phyloP scores from a whole-genome alignment of 2,329 filamentous ascomycete species.

The Alternaria arbusti region DNA sequence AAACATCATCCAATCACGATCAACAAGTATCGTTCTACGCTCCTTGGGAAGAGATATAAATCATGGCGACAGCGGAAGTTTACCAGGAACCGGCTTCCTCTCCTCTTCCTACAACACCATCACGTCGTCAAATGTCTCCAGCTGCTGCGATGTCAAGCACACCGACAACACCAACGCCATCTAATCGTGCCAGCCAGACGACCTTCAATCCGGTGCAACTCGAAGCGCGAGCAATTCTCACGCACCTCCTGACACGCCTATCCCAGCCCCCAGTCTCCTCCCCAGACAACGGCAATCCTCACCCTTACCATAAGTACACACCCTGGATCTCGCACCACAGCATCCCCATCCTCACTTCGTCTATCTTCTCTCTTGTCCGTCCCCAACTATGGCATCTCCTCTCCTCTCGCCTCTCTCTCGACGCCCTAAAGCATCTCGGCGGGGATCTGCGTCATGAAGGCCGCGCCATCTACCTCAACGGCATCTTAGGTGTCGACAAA shows the following conservation, averaged over 20 bases:
- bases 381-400: conserved; percentile 33
- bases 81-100: background rate
- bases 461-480: conserved; percentile 36
- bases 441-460: conserved; percentile 32
- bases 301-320: conserved; percentile 22
- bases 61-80: conserved; percentile 1
- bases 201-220: conserved; percentile 20
- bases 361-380: conserved; percentile 27
- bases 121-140: background rate
- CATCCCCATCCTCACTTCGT: conserved; percentile 20
- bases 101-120: background rate
- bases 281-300: background rate
- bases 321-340: conserved; percentile 27
- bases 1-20: background rate
- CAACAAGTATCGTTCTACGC: accelerated
- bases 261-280: conserved; percentile 4
- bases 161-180: background rate
- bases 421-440: conserved; percentile 29
- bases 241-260: conserved; percentile 25
- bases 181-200: background rate
- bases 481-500: conserved; percentile 32
- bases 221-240: conserved; percentile 33
- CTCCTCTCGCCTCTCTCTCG: conserved; percentile 24
- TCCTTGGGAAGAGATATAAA: background rate
- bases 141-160: background rate